Evolutionary conservation across 1,139 yeast species (phyloP), one percentile per base, ranked within the genome.

Genomic region (Meyerozyma athensensis): DNA sequence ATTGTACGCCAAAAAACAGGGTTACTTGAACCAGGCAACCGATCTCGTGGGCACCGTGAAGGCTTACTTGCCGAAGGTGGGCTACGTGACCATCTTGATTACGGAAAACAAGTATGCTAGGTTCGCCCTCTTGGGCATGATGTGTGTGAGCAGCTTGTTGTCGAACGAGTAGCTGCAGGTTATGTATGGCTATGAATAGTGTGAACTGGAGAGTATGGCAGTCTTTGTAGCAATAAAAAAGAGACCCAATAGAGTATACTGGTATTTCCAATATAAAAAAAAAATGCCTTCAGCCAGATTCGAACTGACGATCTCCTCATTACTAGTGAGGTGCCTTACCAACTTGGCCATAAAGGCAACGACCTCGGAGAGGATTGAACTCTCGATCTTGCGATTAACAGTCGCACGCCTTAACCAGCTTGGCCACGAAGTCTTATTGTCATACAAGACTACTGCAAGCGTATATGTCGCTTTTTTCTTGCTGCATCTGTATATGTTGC

Each of bases 301-400:
- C 81, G 86, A 80, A 80, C 86, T 80, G 85, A 77, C 80, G 87
- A 81, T 81, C 87, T 81, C 84, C 79, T 79, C 86, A 81, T 81
- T 81, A 81, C 86, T 81, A 81, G 87, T 81, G 86, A 79, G 79
- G 84, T 83, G 87, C 87, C 86, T 81, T 81, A 81, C 86, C 87
- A 80, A 79, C 86, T 81, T 80, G 86, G 86, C 69, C 69, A 40
- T 32, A 32, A 21, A 32, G 34, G 34, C 34, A 4, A 13, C 47
- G 49, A 44, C 48, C 47, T 37, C 48, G 48, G 49, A 41, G 47
- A 46, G 49, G 48, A 33, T 46, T 47, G 49, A 46, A 46, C 49
- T 46, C 48, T 41, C 49, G 49, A 46, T 44, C 49, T 46, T 40
- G 41, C 42, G 47, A 44, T 44, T 46, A 46, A 44, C 48, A 46